Conservation (phyloP, 768 basidiomycete species). For the Termitomyces sp. region DNA sequence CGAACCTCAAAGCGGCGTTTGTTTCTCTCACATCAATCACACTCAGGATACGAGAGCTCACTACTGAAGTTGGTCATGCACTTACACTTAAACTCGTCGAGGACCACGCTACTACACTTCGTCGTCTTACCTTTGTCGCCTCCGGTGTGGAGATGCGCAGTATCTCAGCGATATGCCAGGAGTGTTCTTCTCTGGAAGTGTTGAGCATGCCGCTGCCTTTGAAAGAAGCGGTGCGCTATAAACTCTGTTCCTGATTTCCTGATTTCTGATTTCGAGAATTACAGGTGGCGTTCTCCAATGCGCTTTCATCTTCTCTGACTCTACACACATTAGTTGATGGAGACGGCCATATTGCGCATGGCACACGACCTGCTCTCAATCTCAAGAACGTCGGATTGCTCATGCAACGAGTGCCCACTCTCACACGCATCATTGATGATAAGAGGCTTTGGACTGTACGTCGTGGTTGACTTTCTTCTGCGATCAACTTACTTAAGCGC, state of each 20-base stretch:
- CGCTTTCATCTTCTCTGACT: conserved; percentile 29
- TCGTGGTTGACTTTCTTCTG: conserved; percentile 3
- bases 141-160: conserved; percentile 35
- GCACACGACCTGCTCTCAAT: conserved; percentile 32
- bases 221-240: conserved; percentile 39
- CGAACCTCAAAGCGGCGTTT: conserved; percentile 25
- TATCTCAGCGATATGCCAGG: conserved; percentile 33
- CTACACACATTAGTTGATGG: conserved; percentile 43
- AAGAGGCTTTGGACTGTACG: conserved; percentile 53
- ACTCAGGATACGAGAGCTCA: conserved; percentile 39
- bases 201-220: conserved; percentile 47
- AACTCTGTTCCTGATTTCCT: neutral
- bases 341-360: conserved; percentile 35
- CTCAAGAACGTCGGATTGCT: conserved; percentile 33
- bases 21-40: conserved; percentile 32
- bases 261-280: neutral
- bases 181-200: conserved; percentile 42
- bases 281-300: conserved; percentile 28
- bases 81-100: conserved; percentile 41
- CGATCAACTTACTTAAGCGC: too few relatives aligned
- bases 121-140: conserved; percentile 41
- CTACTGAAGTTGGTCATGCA: conserved; percentile 23
- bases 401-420: conserved; percentile 31
- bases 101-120: conserved; percentile 36
- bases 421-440: conserved; percentile 45